Conservation (phyloP, 306 rosid species). For the Gastrolobium villosum region DNA sequence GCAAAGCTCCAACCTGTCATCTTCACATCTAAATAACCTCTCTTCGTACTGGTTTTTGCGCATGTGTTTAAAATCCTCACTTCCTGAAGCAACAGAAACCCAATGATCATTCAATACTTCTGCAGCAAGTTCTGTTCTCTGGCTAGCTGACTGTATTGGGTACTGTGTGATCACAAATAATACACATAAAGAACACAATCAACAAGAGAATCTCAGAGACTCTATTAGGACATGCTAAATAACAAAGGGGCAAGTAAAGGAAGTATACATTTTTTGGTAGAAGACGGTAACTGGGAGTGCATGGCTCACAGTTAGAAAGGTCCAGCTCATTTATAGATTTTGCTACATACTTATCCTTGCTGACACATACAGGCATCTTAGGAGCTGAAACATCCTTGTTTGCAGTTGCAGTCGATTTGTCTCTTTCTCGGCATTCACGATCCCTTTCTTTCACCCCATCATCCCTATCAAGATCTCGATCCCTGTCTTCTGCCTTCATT, state of each 20-base stretch:
- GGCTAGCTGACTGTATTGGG: constrained; percentile 85
- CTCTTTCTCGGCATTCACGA: constrained; percentile 80
- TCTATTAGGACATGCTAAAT: constrained; percentile 33
- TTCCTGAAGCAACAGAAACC: constrained; percentile 99
- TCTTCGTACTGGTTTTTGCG: constrained; percentile 99
- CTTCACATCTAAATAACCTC: constrained; percentile 98
- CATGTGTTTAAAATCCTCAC: constrained; percentile 99
- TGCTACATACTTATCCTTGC: constrained; percentile 87
- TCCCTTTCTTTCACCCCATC: constrained; percentile 85
- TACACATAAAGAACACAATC: constrained; percentile 29
- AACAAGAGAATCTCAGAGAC: constrained; percentile 38
- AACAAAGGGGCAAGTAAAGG: constrained; percentile 27
- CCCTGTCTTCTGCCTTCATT: constrained; percentile 82
- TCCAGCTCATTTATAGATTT: constrained; percentile 98
- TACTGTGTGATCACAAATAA: constrained; percentile 66
- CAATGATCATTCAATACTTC: constrained; percentile 93
- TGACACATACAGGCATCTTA: constrained; percentile 66
- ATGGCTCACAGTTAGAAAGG: constrained; percentile 93
- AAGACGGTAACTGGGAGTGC: constrained; percentile 96
- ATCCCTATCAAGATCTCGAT: constrained; percentile 73
- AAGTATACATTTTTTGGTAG: constrained; percentile 84
- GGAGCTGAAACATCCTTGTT: constrained; percentile 79
- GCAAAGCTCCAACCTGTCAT: constrained; percentile 80
- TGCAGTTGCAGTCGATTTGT: constrained; percentile 58
- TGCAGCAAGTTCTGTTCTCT: constrained; percentile 83